Percentiles rank a stretch among this genome's conserved stretches.
These are phyloP conservation scores for Nothophoma quercina DNA, from an alignment of 2,329 filamentous ascomycete genomes.

Conservation along the genomic window DNA sequence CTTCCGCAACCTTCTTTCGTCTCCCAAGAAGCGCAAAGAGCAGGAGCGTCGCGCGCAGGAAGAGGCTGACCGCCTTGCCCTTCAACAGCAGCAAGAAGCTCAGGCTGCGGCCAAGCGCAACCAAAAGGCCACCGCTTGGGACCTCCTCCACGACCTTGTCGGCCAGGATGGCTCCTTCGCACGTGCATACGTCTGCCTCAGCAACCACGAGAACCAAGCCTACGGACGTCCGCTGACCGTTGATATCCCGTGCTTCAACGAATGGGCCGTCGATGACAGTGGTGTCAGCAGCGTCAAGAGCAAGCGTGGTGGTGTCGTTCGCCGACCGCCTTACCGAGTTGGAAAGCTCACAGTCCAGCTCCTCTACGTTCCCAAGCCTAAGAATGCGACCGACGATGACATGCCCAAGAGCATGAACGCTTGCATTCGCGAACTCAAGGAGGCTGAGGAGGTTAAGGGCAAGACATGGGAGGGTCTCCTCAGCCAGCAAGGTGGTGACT, in stretches of 20 bases:
- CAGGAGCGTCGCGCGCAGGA: constrained; percentile 84
- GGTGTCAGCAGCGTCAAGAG: constrained; percentile 88
- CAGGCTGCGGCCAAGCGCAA: constrained; percentile 61
- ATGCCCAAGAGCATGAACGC: constrained; percentile 99
- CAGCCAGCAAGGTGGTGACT: constrained; percentile 97
- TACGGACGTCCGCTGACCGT: constrained; percentile 88
- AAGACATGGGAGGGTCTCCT: constrained; percentile 87
- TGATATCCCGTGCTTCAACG: constrained; percentile 95
- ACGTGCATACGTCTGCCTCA: constrained; percentile 90
- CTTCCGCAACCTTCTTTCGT: constrained; percentile 84
- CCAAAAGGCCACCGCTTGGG: constrained; percentile 77
- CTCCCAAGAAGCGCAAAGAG: constrained; percentile 96
- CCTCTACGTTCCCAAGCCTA: constrained; percentile 91
- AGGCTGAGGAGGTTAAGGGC: constrained; percentile 80
- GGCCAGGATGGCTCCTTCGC: constrained; percentile 94
- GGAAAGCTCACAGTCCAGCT: constrained; percentile 94
- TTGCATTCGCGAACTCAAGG: constrained; percentile 90
- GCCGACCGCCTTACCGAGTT: constrained; percentile 90
- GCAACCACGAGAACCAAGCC: constrained; percentile 87
- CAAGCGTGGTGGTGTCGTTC: constrained; percentile 80
- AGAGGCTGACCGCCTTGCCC: constrained; percentile 76
- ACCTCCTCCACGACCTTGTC: constrained; percentile 84
- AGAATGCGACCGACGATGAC: constrained; percentile 85
- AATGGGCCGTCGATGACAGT: constrained; percentile 91
- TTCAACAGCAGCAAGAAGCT: constrained; percentile 51